Conservation (phyloP, 805 yeast genomes). For the Citeromyces matritensis region DNA sequence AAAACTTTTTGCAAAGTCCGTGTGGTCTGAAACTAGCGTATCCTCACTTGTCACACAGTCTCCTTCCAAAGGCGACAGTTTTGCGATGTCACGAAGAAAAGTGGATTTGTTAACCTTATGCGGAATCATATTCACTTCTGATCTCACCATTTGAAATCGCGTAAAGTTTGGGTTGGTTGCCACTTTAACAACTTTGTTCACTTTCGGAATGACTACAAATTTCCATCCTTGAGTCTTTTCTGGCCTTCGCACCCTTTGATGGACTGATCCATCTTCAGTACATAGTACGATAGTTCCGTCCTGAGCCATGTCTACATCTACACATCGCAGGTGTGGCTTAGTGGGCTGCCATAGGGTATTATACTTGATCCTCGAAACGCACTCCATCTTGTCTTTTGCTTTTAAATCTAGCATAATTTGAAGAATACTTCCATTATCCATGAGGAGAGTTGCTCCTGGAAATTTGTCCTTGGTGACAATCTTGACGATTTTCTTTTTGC, state of each 20-base stretch:
- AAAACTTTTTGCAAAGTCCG: too few species aligned
- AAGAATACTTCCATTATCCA: slow-evolving; percentile 46
- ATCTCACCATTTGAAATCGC: slow-evolving; percentile 53
- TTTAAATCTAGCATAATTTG: slow-evolving; percentile 15
- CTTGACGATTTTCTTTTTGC: slow-evolving; percentile 16
- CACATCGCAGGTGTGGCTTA: slow-evolving; percentile 36
- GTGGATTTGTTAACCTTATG: slow-evolving; percentile 28
- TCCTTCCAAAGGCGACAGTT: slow-evolving; percentile 43
- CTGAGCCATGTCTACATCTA: slow-evolving; percentile 51
- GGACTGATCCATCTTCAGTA: slow-evolving; percentile 58
- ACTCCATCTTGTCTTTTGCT: slow-evolving; percentile 14
- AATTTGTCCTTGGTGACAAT: slow-evolving; percentile 20
- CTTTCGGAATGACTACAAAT: slow-evolving; percentile 28
- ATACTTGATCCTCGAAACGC: slow-evolving; percentile 28
- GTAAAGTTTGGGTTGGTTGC: slow-evolving; percentile 48
- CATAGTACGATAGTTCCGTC: slow-evolving; percentile 61
- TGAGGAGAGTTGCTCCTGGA: slow-evolving; percentile 28
- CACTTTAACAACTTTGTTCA: slow-evolving; percentile 48
- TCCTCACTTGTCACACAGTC: too few species aligned
- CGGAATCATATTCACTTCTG: slow-evolving; percentile 43
- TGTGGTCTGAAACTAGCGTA: too few species aligned
- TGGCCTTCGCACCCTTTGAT: slow-evolving; percentile 21
- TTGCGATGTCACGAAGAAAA: slow-evolving; percentile 34
- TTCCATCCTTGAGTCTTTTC: too few species aligned
- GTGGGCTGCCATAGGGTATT: slow-evolving; percentile 47